A percentile compares a stretch with the other conserved stretches of the same genome.
These are phyloP conservation scores for Pythium scleroteichum DNA, from an alignment of 352 stramenopile species.

Conservation along the genomic window DNA sequence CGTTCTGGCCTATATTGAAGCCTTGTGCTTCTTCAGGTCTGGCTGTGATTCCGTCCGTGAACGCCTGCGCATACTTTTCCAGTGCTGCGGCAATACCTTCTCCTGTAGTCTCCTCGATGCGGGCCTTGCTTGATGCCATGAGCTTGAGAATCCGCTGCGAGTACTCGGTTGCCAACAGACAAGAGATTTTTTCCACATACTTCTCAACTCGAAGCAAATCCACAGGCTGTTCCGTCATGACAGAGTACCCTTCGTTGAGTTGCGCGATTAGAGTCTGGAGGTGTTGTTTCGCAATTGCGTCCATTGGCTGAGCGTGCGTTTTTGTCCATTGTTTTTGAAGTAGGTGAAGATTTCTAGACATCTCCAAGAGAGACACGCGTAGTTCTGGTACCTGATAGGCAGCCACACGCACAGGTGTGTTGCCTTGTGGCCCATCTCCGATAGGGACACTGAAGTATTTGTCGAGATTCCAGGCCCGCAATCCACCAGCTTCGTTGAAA, in stretches of 20 bases:
- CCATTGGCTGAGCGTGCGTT: constrained; percentile 39
- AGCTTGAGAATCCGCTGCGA: constrained; percentile 61
- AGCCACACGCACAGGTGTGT: constrained; percentile 1
- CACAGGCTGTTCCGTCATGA: constrained; percentile 53
- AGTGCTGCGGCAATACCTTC: constrained; percentile 37
- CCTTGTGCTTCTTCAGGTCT: neutral
- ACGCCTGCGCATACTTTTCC: constrained; percentile 52
- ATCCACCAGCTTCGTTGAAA: neutral
- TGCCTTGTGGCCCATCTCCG: constrained; percentile 25
- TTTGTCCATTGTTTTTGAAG: constrained; percentile 66
- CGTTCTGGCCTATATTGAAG: constrained; percentile 25
- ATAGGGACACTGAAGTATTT: constrained; percentile 27
- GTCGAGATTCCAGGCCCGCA: constrained; percentile 25
- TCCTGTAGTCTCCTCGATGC: neutral
- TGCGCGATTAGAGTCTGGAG: constrained; percentile 67
- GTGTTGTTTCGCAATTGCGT: constrained; percentile 61
- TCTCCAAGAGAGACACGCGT: constrained; percentile 67
- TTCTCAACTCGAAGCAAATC: constrained; percentile 42
- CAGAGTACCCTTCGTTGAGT: constrained; percentile 73
- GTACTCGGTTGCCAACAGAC: constrained; percentile 62
- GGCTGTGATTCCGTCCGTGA: constrained; percentile 43
- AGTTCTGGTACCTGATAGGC: constrained; percentile 58
- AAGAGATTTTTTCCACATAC: constrained; percentile 60
- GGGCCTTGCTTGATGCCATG: constrained; percentile 26
- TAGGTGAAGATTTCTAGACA: constrained; percentile 70